Percentiles rank a stretch among this genome's conserved stretches.
Evolutionary conservation across 1,284 basidiomycete species (phyloP).

Genomic region (Xerocomus nothofagi): DNA sequence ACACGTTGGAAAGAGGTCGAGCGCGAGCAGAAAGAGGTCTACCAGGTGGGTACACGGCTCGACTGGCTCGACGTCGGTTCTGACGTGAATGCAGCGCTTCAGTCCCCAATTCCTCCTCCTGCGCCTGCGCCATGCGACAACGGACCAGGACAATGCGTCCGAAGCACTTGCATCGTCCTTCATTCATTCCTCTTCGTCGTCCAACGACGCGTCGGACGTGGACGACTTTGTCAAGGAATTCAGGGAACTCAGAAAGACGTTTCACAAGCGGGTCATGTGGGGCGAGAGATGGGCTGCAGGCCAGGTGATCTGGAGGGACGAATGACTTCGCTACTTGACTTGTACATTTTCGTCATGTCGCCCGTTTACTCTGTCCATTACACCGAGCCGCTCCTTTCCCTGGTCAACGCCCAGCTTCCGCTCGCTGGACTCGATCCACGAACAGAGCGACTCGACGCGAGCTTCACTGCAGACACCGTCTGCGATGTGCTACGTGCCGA

Average conservation of each 20-base stretch:
- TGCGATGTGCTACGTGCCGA: conserved; percentile 4
- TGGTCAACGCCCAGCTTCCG: conserved; percentile 12
- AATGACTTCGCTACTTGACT: conserved; percentile 33
- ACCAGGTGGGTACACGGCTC: conserved; percentile 60
- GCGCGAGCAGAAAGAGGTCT: conserved; percentile 81
- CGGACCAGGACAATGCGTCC: conserved; percentile 84
- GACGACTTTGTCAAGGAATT: conserved; percentile 89
- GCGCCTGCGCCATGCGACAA: conserved; percentile 81
- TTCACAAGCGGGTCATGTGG: conserved; percentile 90
- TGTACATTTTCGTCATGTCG: conserved; percentile 21
- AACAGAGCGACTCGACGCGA: conserved; percentile 14
- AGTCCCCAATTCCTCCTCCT: conserved; percentile 83
- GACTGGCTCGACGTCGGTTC: conserved; percentile 4
- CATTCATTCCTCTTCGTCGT: conserved; percentile 54
- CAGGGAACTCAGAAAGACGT: conserved; percentile 80
- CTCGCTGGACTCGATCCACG: conserved; percentile 10
- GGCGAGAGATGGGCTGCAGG: conserved; percentile 82
- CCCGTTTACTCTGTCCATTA: conserved; percentile 30
- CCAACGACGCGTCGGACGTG: conserved; percentile 57
- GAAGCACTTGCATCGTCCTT: conserved; percentile 82
- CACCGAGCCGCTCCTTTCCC: conserved; percentile 26
- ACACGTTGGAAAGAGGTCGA: conserved; percentile 82
- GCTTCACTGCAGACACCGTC: conserved; percentile 20
- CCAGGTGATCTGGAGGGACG: conserved; percentile 79
- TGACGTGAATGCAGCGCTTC: conserved; percentile 59